Evolutionary conservation across 257 asterid genomes (phyloP).

Genomic region (Phtheirospermum japonicum): DNA sequence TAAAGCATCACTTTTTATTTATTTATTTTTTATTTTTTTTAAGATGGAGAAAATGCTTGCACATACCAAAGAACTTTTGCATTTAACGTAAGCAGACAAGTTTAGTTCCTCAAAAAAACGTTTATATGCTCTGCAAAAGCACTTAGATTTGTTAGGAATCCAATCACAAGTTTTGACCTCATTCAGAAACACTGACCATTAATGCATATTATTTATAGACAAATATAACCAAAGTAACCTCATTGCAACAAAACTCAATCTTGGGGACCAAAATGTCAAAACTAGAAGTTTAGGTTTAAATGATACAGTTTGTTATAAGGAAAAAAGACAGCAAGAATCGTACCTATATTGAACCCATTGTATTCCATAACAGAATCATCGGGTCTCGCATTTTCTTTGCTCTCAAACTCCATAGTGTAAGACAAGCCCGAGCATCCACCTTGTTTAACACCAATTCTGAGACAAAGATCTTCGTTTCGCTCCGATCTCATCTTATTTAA

Average conservation of each 20-base stretch:
- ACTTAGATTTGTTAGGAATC: too few species aligned
- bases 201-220: background rate
- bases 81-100: too few species aligned
- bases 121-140: too few species aligned
- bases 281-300: background rate
- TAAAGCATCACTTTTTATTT: too few species aligned
- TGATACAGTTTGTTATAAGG: background rate
- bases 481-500: conserved; percentile 74
- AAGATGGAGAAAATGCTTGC: too few species aligned
- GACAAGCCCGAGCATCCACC: conserved; percentile 99
- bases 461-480: conserved; percentile 60
- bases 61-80: too few species aligned
- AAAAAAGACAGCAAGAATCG: conserved; percentile 2
- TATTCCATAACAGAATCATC: conserved; percentile 88
- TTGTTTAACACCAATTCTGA: conserved; percentile 94
- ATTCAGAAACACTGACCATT: too few species aligned
- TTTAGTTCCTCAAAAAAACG: too few species aligned
- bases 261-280: background rate
- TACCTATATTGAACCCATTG: conserved; percentile 83
- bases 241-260: background rate
- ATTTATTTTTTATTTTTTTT: too few species aligned
- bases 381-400: conserved; percentile 65
- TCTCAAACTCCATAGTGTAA: conserved; percentile 91
- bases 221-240: background rate
- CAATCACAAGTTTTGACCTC: too few species aligned